A percentile compares a stretch with the other conserved stretches of the same genome.
Conservation (phyloP, 805 yeast species). For the Brettanomyces naardenensis region DNA sequence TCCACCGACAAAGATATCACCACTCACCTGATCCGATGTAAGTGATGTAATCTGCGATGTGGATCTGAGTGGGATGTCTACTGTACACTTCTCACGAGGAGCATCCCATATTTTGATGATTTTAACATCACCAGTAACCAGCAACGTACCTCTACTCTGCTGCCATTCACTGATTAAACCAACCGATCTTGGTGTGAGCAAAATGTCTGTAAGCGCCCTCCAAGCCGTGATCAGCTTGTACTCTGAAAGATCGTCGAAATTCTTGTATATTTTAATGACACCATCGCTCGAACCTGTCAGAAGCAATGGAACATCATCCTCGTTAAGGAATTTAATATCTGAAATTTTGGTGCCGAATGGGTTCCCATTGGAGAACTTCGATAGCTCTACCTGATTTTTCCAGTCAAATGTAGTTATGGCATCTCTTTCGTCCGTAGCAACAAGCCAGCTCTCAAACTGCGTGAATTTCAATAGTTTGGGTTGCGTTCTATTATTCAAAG, state of each 20-base stretch:
- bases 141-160: conserved; percentile 82
- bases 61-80: conserved; percentile 87
- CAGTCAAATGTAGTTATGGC: conserved; percentile 85
- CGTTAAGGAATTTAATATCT: conserved; percentile 79
- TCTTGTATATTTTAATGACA: conserved; percentile 76
- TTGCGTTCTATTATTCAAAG: conserved; percentile 66
- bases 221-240: conserved; percentile 74
- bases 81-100: conserved; percentile 78
- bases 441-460: conserved; percentile 82
- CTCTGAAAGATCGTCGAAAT: conserved; percentile 50
- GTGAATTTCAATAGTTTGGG: conserved; percentile 75
- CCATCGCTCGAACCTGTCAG: conserved; percentile 93
- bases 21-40: conserved; percentile 94
- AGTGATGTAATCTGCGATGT: conserved; percentile 81
- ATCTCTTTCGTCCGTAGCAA: conserved; percentile 78
- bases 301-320: conserved; percentile 81
- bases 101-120: conserved; percentile 95
- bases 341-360: conserved; percentile 86
- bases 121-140: conserved; percentile 93
- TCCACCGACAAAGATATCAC: conserved; percentile 84
- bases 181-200: conserved; percentile 71
- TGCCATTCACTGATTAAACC: conserved; percentile 95
- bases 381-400: conserved; percentile 49
- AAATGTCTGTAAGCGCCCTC: conserved; percentile 85
- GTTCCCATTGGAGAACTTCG: conserved; percentile 74